Percentiles rank a stretch among this genome's conserved stretches.
Conservation (phyloP, 1,139 yeast species). For the Candida neerlandica region DNA sequence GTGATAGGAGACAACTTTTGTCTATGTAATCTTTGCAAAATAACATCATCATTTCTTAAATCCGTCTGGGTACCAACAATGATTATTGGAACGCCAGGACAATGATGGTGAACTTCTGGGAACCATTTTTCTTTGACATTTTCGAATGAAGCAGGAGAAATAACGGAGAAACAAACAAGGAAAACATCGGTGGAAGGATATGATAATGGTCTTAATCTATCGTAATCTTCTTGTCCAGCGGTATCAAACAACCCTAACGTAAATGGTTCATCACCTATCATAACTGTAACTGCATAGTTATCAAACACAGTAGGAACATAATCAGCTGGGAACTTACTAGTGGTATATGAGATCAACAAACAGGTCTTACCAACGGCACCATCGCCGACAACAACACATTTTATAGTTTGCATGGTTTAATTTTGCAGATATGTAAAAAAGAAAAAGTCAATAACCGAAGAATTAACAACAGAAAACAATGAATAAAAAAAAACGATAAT, state of each 20-base stretch:
- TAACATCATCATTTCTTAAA: slow-evolving; percentile 89
- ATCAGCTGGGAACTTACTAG: slow-evolving; percentile 93
- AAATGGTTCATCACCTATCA: slow-evolving; percentile 79
- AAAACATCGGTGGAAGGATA: slow-evolving; percentile 94
- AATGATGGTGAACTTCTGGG: slow-evolving; percentile 86
- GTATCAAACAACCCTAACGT: slow-evolving; percentile 94
- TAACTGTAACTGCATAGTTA: slow-evolving; percentile 84
- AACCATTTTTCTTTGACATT: slow-evolving; percentile 80
- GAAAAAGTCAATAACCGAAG: not conserved
- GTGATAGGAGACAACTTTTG: slow-evolving; percentile 88
- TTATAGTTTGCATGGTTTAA: slow-evolving; percentile 72
- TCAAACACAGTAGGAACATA: slow-evolving; percentile 94
- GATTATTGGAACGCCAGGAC: slow-evolving; percentile 84
- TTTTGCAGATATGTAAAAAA: not conserved
- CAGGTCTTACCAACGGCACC: slow-evolving; percentile 98
- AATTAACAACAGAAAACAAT: no score
- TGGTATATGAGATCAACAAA: slow-evolving; percentile 83
- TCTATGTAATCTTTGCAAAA: slow-evolving; percentile 84
- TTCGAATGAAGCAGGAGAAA: slow-evolving; percentile 78
- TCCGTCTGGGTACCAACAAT: slow-evolving; percentile 97
- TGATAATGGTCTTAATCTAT: slow-evolving; percentile 84
- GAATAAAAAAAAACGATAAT: not conserved
- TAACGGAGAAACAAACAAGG: slow-evolving; percentile 82
- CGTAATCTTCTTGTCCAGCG: slow-evolving; percentile 97
- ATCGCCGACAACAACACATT: slow-evolving; percentile 96